Conservation (phyloP, 192 early-diverging fungal genomes). For the Irineochytrium annulatum region DNA sequence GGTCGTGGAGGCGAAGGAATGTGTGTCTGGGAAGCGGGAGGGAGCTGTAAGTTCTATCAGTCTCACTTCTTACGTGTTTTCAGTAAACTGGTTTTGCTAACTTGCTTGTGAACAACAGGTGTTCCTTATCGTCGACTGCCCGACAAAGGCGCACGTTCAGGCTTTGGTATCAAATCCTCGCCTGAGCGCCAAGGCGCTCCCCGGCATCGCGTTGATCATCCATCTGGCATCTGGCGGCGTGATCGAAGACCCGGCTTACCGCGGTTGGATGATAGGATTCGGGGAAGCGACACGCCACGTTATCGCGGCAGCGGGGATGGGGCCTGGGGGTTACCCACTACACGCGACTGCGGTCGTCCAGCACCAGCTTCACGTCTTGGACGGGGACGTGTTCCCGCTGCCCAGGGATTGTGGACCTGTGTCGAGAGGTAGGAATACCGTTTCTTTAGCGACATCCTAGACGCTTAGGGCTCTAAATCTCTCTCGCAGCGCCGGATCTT, state of each 20-base stretch:
- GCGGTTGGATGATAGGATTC: constrained; percentile 69
- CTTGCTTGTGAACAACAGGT: constrained; percentile 9
- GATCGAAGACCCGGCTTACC: constrained; percentile 56
- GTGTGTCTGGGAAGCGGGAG: constrained; percentile 51
- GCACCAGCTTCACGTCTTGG: constrained; percentile 61
- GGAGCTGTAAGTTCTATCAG: constrained; percentile 45
- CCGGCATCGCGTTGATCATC: constrained; percentile 47
- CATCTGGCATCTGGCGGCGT: constrained; percentile 63
- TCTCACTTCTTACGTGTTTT: background rate
- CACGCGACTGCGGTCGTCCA: constrained; percentile 59
- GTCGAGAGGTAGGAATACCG: background rate
- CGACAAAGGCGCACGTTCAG: constrained; percentile 27
- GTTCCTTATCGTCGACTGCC: constrained; percentile 38
- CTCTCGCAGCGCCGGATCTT: constrained; percentile 12
- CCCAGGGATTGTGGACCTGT: constrained; percentile 42
- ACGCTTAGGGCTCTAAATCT: background rate
- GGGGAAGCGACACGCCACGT: constrained; percentile 70
- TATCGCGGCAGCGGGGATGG: constrained; percentile 60
- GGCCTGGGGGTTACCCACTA: constrained; percentile 64
- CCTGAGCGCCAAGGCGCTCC: constrained; percentile 20
- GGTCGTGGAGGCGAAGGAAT: constrained; percentile 69
- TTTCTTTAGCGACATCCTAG: background rate
- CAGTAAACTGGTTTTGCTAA: background rate
- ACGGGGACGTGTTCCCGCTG: constrained; percentile 63
- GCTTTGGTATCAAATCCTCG: background rate